phyloP scores from a whole-genome alignment of 805 yeast genomes.

The Yarrowia porcina region DNA sequence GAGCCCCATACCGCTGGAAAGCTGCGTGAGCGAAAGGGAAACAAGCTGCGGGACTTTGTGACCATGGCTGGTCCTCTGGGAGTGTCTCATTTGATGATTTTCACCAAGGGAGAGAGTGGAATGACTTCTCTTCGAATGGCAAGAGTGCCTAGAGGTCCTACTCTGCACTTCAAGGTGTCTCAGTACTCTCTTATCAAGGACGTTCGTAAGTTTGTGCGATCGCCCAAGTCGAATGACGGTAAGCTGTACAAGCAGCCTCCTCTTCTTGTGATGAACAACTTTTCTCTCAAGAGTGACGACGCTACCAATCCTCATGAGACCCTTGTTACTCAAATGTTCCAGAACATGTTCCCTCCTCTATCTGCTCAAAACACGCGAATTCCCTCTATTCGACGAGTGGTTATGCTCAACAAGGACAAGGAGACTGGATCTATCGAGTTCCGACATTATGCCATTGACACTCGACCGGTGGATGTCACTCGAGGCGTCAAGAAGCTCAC shows the following conservation, averaged over 20 bases:
- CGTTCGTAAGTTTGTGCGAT: constrained; percentile 61
- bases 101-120: constrained; percentile 79
- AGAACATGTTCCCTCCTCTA: constrained; percentile 92
- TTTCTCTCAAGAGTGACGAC: constrained; percentile 59
- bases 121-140: constrained; percentile 79
- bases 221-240: constrained; percentile 65
- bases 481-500: constrained; percentile 68
- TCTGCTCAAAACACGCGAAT: constrained; percentile 80
- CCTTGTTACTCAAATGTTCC: constrained; percentile 82
- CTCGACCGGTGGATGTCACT: constrained; percentile 70
- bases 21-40: constrained; percentile 79
- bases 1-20: constrained; percentile 95
- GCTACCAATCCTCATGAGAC: constrained; percentile 62
- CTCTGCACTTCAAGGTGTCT: constrained; percentile 73
- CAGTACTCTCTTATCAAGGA: constrained; percentile 81
- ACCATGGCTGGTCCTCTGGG: constrained; percentile 99
- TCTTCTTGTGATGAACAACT: constrained; percentile 88
- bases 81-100: constrained; percentile 81
- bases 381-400: constrained; percentile 72
- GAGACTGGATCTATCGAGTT: constrained; percentile 73
- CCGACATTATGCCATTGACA: constrained; percentile 85
- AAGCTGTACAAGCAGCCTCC: constrained; percentile 77
- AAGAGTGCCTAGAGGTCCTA: constrained; percentile 92
- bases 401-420: constrained; percentile 71
- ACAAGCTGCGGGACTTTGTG: constrained; percentile 85